These are phyloP conservation scores for Nicotiana otophora DNA, from an alignment of 257 asterid genomes.

Conservation along the genomic window DNA sequence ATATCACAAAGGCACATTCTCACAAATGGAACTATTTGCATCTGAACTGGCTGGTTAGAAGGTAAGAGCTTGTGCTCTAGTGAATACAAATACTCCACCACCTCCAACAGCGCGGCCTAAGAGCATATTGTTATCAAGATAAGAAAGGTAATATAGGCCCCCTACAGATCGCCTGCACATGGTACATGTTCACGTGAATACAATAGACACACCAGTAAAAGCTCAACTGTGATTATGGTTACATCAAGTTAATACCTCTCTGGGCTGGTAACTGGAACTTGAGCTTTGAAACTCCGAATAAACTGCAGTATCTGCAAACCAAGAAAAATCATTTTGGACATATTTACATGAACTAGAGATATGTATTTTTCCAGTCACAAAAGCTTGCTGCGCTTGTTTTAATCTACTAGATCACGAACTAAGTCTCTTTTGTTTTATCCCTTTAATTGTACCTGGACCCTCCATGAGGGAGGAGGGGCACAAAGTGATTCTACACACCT, in stretches of 20 bases:
- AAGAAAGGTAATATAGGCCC: conserved; percentile 80
- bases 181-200: conserved; percentile 10
- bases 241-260: conserved; percentile 34
- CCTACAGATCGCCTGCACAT: conserved; percentile 61
- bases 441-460: neutral
- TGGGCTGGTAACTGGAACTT: conserved; percentile 50
- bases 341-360: neutral
- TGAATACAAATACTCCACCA: conserved; percentile 78
- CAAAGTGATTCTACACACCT: neutral
- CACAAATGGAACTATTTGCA: neutral
- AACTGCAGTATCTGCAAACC: conserved; percentile 63
- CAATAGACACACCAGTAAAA: neutral
- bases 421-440: neutral
- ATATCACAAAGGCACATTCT: neutral
- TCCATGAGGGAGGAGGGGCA: neutral
- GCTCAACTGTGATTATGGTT: conserved; percentile 5
- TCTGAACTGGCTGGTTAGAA: conserved; percentile 4
- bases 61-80: conserved; percentile 54
- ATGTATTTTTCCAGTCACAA: neutral
- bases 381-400: neutral
- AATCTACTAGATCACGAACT: neutral
- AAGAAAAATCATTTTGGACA: neutral
- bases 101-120: conserved; percentile 90
- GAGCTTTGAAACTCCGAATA: conserved; percentile 65
- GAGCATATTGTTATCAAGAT: conserved; percentile 76